Conservation (phyloP, 371 early-diverging fungal species). For the Mortierella sp. region DNA sequence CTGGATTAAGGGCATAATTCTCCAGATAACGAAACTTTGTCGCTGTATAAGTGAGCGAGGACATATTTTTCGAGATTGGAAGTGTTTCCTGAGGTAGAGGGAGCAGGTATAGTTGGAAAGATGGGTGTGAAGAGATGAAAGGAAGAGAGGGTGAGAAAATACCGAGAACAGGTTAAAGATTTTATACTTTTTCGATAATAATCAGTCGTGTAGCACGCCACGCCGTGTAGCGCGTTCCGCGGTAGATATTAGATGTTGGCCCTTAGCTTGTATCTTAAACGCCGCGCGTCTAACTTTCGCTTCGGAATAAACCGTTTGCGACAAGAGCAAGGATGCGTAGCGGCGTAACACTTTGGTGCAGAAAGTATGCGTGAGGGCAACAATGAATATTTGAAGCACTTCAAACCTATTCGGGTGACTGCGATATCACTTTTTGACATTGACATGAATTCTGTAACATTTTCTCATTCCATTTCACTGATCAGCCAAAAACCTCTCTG, state of each 20-base stretch:
- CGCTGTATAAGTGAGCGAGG: not conserved
- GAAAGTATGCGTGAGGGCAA: not conserved
- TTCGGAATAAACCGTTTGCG: too few species aligned
- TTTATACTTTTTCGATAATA: not conserved
- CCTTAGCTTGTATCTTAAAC: too few species aligned
- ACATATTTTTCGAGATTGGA: not conserved
- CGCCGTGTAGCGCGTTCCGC: not conserved
- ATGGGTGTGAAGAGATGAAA: not conserved
- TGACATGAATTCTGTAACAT: not conserved
- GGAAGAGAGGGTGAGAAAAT: not conserved
- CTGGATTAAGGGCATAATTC: conserved; percentile 47
- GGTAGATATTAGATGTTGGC: not conserved
- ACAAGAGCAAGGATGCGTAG: not conserved
- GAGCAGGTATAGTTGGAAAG: not conserved
- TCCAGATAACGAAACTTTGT: conserved; percentile 15
- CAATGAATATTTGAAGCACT: too few species aligned
- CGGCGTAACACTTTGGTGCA: not conserved
- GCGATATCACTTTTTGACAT: not conserved
- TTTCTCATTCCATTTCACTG: not conserved
- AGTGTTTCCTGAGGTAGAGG: not conserved
- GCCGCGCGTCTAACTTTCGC: too few species aligned
- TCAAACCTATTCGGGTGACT: not conserved
- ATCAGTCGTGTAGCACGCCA: too few species aligned
- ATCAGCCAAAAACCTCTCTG: not conserved
- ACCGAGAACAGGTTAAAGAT: too few species aligned